Evolutionary conservation across 1,284 basidiomycete genomes (phyloP), one percentile per base, ranked within the genome.

Genomic region (Afroboletus lepidellus): DNA sequence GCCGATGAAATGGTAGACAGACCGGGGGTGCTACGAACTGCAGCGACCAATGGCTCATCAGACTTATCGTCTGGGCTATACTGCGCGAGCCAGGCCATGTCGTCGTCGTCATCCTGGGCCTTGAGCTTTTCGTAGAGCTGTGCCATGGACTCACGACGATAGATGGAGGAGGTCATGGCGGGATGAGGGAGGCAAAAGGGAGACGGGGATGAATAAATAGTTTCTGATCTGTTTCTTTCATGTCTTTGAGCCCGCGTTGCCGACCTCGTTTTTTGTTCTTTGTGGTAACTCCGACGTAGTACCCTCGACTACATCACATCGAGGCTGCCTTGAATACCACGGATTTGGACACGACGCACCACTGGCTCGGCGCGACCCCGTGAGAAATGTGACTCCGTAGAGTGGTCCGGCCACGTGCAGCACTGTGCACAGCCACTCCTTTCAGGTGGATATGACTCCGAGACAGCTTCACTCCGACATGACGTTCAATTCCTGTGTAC

Each of bases 251-350:
- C 64, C 67, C 64, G 55, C 65, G 67, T 69, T 71, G 67, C 66
- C 69, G 69, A 71, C 66, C 66, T 69, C 69, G 69, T 71, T 67
- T 63, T 70, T 71, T 66, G 64, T 71, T 67, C 63, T 70, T 67
- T 71, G 63, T 69, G 63, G 56, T 69, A 67, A 67, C 69, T 70
- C 66, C 65, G 65, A 71, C 69, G 61, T 49, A 56, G 53, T 60
- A 59, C 67, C 65, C 69, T 70, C 57, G 68, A 65, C 48, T 12
- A 39, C 53, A 53, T 67, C 66, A 67, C 66, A 69, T 67, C 61
- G 66, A 67, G 66, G 66, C 66, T 41, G 66, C 66, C 66, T 67
- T 63, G 50, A 56, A 56, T 45, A 20, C 51, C 15, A 41, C 61
- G 36, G 47, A 62, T 60, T 56, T 49, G 46, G 54, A 43, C 27